phyloP scores from a whole-genome alignment of 129 eudicot species.

The Chrysanthemum makinoi region DNA sequence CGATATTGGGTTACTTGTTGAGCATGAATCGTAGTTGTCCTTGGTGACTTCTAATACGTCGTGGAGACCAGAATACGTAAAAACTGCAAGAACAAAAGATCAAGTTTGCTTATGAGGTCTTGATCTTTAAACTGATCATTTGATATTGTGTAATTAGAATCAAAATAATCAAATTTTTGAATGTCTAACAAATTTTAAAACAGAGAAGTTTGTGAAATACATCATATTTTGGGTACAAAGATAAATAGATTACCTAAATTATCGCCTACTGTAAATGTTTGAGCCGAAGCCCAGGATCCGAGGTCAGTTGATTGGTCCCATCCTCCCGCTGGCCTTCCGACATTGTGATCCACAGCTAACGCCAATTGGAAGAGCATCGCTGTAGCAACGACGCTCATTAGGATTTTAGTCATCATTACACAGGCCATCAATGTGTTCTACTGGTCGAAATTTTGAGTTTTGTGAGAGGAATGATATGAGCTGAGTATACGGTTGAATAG shows the following conservation, averaged over 20 bases:
- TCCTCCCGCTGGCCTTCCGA: conserved; percentile 48
- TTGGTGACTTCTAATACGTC: conserved; percentile 57
- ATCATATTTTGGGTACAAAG: not conserved
- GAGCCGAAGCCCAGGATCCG: conserved; percentile 51
- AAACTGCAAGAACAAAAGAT: conserved; percentile 44
- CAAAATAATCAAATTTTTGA: too few species aligned
- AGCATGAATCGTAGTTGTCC: conserved; percentile 57
- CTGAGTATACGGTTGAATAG: not conserved
- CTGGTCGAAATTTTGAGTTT: conserved; percentile 23
- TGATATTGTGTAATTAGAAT: too few species aligned
- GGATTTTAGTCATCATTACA: conserved; percentile 24
- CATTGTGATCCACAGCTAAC: conserved; percentile 45
- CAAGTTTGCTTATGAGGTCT: conserved; percentile 1
- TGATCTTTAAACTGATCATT: too few species aligned
- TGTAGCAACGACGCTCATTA: conserved; percentile 41
- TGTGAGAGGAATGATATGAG: conserved; percentile 1
- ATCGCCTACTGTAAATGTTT: conserved; percentile 57
- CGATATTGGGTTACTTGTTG: conserved; percentile 27
- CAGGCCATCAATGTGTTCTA: conserved; percentile 31
- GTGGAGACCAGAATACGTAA: conserved; percentile 46
- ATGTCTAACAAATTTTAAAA: too few species aligned
- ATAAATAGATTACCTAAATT: conserved; percentile 36
- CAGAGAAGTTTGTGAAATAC: not conserved
- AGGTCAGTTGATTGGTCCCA: conserved; percentile 58
- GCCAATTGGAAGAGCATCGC: conserved; percentile 36